phyloP scores from a whole-genome alignment of 208 protist genomes.

The Phytomonas francai region DNA sequence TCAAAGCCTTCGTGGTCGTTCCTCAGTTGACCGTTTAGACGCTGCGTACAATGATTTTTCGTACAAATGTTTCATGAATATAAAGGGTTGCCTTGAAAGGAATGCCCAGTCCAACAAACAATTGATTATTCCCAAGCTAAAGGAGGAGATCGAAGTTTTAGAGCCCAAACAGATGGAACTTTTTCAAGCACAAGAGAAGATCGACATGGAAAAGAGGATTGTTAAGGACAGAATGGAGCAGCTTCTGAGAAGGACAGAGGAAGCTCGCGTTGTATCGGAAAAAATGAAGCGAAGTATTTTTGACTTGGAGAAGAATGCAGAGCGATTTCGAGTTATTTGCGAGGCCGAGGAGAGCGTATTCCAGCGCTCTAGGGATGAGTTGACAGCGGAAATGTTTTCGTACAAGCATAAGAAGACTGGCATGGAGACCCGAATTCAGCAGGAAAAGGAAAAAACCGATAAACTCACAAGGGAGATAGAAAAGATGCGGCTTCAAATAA shows the following conservation, averaged over 20 bases:
- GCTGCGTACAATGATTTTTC: slow-evolving; percentile 89
- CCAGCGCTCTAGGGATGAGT: slow-evolving; percentile 49
- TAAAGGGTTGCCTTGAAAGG: slow-evolving; percentile 42
- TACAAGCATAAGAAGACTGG: slow-evolving; percentile 55
- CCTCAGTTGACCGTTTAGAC: slow-evolving; percentile 71
- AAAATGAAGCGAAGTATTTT: slow-evolving; percentile 64
- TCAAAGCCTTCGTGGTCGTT: slow-evolving; percentile 57
- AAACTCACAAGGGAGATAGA: slow-evolving; percentile 72
- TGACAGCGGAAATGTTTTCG: slow-evolving; percentile 39
- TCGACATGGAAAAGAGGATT: slow-evolving; percentile 76
- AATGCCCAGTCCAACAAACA: slow-evolving; percentile 66
- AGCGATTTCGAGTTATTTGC: slow-evolving; percentile 18
- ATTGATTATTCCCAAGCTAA: slow-evolving; percentile 66
- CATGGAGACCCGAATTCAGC: slow-evolving; percentile 68
- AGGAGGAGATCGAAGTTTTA: slow-evolving; percentile 64
- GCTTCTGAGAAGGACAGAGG: slow-evolving; percentile 72
- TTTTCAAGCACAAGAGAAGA: slow-evolving; percentile 64
- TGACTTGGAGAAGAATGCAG: slow-evolving; percentile 61
- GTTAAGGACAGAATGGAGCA: slow-evolving; percentile 83
- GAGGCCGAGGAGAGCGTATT: slow-evolving; percentile 57
- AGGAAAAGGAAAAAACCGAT: slow-evolving; percentile 70
- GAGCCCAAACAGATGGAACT: slow-evolving; percentile 82
- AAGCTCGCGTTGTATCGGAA: slow-evolving; percentile 67
- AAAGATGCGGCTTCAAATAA: slow-evolving; percentile 64
- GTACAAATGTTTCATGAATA: slow-evolving; percentile 80